Base-by-base conservation (phyloP, 805 yeast species). In the Metschnikowia kunwiensis region DNA sequence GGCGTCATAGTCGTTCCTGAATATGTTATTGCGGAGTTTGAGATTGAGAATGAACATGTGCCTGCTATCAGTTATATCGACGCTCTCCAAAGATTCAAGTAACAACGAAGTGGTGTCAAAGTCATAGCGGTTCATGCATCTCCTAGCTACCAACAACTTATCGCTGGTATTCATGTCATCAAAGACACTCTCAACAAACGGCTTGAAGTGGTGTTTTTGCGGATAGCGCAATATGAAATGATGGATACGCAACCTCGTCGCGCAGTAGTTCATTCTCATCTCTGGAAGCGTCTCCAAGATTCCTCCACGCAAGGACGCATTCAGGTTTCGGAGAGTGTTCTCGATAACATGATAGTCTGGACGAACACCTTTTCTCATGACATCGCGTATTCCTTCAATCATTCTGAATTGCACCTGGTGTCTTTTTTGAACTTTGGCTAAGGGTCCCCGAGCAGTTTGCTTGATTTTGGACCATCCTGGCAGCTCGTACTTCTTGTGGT, bases 341-440 rank as follows among this genome's bases (percentile, higher is more conserved):
- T 57, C 57, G 5, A 68, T 39, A n/a, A 65, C 33, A 11, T 37
- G 34, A 30, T 48, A 46, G 38, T 67, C 70, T 0, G 72, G 72
- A 18, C 54, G 47, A 6, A 67, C 55, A 0, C 72, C 72, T 34
- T 49, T 52, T n/a, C 58, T 42, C 18, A 64, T 35, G 6, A 67
- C 36, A 11, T 58, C 63, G 6, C 42, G 43, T 28, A 67, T 60
- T 15, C 72, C 73, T 29, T 51, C 46, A 15, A 52, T 49, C 22
- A 58, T 43, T 22, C 70, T 41, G 36, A 53, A 63, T 24, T 53
- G 52, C 4, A 61, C 44, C 34, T 64, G 68, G 13, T 47, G 47
- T 14, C 44, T 40, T 28, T 44, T 49, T 24, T 44, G 46, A 8
- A 29, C 24, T n/a, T 42, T 45, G 17, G 29, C 39, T 10, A 22